Evolutionary conservation across 164 flowering plant species (phyloP).

Genomic region (Vitis riparia): DNA sequence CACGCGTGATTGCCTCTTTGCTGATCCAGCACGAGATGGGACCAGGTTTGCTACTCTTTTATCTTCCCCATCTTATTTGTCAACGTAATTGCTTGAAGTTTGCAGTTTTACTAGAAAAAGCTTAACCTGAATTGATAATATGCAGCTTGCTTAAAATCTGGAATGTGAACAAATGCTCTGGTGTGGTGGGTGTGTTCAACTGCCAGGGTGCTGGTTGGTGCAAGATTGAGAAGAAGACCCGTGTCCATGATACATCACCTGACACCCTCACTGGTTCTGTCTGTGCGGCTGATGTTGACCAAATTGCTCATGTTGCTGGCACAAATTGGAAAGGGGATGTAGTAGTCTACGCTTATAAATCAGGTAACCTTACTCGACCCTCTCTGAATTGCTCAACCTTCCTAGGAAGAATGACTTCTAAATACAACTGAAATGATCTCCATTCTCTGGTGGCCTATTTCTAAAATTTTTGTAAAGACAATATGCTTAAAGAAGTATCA

Average conservation of each 20-base stretch:
- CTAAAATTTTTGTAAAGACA: too few species aligned
- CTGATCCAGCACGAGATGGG: slow-evolving; percentile 95
- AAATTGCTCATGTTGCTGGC: slow-evolving; percentile 61
- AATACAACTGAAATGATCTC: too few species aligned
- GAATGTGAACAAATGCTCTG: slow-evolving; percentile 84
- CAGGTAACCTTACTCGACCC: slow-evolving; percentile 38
- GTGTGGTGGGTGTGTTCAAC: slow-evolving; percentile 93
- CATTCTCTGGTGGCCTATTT: too few species aligned
- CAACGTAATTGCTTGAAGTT: background rate
- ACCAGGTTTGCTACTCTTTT: slow-evolving; percentile 47
- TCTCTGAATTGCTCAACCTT: too few species aligned
- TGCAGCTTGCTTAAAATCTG: slow-evolving; percentile 90
- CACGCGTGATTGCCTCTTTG: slow-evolving; percentile 81
- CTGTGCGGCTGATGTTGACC: slow-evolving; percentile 65
- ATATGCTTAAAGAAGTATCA: background rate
- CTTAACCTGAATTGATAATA: too few species aligned
- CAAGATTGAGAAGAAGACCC: slow-evolving; percentile 73
- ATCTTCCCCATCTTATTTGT: too few species aligned
- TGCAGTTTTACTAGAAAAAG: background rate
- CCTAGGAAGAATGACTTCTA: too few species aligned
- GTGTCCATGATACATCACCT: slow-evolving; percentile 83
- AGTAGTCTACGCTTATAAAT: slow-evolving; percentile 54
- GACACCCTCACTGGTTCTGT: slow-evolving; percentile 71
- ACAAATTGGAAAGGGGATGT: slow-evolving; percentile 71
- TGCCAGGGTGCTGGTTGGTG: slow-evolving; percentile 99